phyloP scores from a whole-genome alignment of 2,329 filamentous ascomycete species.

The Aspergillus pseudoviridinutans region DNA sequence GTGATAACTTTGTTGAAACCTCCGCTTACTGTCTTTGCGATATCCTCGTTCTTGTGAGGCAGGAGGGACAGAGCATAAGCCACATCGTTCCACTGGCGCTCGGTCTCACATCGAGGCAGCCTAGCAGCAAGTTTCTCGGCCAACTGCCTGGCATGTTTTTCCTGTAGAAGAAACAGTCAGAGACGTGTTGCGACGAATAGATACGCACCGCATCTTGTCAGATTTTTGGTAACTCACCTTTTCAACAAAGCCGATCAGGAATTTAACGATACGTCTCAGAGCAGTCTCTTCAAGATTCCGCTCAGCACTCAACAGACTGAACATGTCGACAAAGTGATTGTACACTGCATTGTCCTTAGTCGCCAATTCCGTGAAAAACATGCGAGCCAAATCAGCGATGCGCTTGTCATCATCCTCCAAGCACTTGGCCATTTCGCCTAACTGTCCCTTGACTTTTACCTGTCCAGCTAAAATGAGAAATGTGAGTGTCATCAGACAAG shows the following conservation, averaged over 20 bases:
- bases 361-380: conserved; percentile 98
- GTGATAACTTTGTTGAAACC: conserved; percentile 63
- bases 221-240: conserved; percentile 62
- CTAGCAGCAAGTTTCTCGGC: conserved; percentile 88
- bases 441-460: conserved; percentile 97
- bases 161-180: conserved; percentile 49
- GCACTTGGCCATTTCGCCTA: conserved; percentile 99
- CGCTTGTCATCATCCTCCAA: conserved; percentile 93
- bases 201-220: too few species aligned
- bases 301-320: conserved; percentile 83
- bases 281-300: conserved; percentile 76
- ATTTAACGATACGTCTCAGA: conserved; percentile 82
- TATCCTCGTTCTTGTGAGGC: conserved; percentile 62
- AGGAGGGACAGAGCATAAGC: conserved; percentile 85
- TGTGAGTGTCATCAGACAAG: conserved; percentile 96
- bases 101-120: conserved; percentile 78
- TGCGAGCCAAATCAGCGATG: conserved; percentile 87
- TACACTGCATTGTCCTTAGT: conserved; percentile 99
- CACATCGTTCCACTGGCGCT: conserved; percentile 96
- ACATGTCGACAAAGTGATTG: conserved; percentile 99
- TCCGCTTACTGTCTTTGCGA: conserved; percentile 39
- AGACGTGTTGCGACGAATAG: not conserved
- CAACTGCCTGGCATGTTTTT: conserved; percentile 94
- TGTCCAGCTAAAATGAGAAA: conserved; percentile 96
- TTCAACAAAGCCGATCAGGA: conserved; percentile 92